phyloP scores from a whole-genome alignment of 352 stramenopile genomes.

The Ophiocytium majus region DNA sequence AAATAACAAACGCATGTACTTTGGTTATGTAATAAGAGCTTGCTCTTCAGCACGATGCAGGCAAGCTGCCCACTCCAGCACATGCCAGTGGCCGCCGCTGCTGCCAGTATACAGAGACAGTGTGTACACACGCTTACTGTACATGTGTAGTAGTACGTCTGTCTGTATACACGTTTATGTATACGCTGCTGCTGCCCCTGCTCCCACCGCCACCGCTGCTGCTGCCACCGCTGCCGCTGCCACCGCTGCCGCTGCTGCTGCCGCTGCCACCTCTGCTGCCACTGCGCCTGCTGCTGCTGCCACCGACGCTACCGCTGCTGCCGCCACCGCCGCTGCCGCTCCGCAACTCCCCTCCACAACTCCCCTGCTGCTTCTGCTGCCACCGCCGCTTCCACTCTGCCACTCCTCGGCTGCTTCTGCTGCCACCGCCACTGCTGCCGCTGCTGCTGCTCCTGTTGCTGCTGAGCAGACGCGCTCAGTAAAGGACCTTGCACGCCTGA shows the following conservation, averaged over 20 bases:
- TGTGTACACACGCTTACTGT: too few relatives aligned
- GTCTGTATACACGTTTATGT: too few relatives aligned
- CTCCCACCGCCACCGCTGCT: neutral
- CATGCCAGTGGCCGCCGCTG: too few relatives aligned
- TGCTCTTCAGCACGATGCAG: too few relatives aligned
- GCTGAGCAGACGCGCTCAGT: constrained; percentile 62
- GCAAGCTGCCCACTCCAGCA: too few relatives aligned
- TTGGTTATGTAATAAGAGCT: too few relatives aligned
- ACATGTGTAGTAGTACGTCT: too few relatives aligned
- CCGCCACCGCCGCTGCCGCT: neutral
- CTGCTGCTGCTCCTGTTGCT: constrained; percentile 4
- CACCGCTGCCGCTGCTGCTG: neutral
- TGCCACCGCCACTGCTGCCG: neutral
- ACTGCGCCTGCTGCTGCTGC: neutral
- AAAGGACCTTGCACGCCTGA: constrained; percentile 91
- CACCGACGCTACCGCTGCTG: neutral
- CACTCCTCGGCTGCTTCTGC: neutral
- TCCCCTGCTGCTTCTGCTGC: neutral
- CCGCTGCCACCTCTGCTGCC: neutral
- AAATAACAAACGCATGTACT: too few relatives aligned
- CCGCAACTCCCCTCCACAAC: constrained; percentile 50
- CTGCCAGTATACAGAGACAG: too few relatives aligned
- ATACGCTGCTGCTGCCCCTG: neutral
- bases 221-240: neutral
- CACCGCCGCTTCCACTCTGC: neutral